Evolutionary conservation across 495 filamentous ascomycete genomes (phyloP), one percentile per base, ranked within the genome.

Genomic region (Podospora fimiseda): DNA sequence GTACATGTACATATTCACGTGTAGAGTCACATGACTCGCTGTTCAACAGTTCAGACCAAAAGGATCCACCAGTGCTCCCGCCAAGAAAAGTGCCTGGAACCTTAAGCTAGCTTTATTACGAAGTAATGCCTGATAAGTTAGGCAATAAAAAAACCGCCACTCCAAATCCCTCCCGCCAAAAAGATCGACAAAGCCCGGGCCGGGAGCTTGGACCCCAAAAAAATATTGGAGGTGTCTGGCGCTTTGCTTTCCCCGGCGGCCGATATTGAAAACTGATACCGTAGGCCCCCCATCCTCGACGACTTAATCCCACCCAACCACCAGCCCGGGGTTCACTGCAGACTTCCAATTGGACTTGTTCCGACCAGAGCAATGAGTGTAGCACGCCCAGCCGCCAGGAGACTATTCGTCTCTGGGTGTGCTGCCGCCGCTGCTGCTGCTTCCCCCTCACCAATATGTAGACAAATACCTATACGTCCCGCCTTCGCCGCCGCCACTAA

Each of bases 331-430:
- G n/a, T n/a, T n/a, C n/a, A n/a, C n/a, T n/a, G n/a, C n/a, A n/a
- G n/a, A n/a, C 48, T 23, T 37, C 11, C 24, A 50, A 50, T 19
- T 3, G 27, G 27, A 38, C 27, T 2, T 15, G 13, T 22, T 8
- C 48, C 6, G 18, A 46, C 19, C 43, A 47, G 47, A 55, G 60
- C 55, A 36, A 71, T 71, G 68, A 70, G 63, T 52, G 57, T 56
- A 49, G 60, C 67, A 59, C 62, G 67, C 33, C 60, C 67, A 43
- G 60, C 46, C 16, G 63, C 61, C 55, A 61, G 66, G 61, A 65
- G 63, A 43, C 51, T 71, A 23, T 14, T 68, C 30, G 15, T 68
- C 60, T 63, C 63, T 50, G 53, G 58, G 60, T 53, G 59, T 54
- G 24, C n/a, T 50, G 38, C 21, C 15, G 46, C n/a, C n/a, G 20